Evolutionary conservation across 148 eudicot genomes (phyloP).

Genomic region (Rhododendron molle): DNA sequence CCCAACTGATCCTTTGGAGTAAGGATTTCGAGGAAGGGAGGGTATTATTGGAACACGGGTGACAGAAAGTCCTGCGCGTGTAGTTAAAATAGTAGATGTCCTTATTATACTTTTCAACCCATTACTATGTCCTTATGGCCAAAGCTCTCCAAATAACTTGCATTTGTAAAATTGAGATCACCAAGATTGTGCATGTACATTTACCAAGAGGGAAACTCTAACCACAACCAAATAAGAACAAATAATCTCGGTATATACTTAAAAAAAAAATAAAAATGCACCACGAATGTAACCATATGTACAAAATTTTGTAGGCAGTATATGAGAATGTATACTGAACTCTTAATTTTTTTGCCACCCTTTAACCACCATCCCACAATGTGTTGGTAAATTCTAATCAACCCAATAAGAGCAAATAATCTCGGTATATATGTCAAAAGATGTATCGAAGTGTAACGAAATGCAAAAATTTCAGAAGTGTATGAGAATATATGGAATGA

Average conservation of each 20-base stretch:
- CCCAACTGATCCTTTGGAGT: too few species aligned
- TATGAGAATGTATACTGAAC: neutral
- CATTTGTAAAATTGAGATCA: neutral
- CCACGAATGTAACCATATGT: too few species aligned
- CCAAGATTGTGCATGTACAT: neutral
- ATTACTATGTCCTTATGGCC: too few species aligned
- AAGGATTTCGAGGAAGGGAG: too few species aligned
- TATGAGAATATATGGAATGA: neutral
- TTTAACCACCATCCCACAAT: neutral
- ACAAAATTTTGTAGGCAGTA: neutral
- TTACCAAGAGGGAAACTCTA: neutral
- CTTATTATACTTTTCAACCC: too few species aligned
- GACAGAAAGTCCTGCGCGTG: too few species aligned
- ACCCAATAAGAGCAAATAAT: neutral
- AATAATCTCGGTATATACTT: neutral
- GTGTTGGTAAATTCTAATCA: neutral
- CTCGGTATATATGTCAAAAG: neutral
- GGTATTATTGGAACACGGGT: too few species aligned
- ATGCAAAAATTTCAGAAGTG: neutral
- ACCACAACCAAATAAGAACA: neutral
- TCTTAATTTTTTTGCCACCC: neutral
- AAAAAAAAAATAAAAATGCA: too few species aligned
- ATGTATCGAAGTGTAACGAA: neutral
- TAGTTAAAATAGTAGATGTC: too few species aligned
- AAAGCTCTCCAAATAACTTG: neutral